Evolutionary conservation across 2,329 filamentous ascomycete species (phyloP), one percentile per base, ranked within the genome.

Genomic region (Paraphoma sp.): DNA sequence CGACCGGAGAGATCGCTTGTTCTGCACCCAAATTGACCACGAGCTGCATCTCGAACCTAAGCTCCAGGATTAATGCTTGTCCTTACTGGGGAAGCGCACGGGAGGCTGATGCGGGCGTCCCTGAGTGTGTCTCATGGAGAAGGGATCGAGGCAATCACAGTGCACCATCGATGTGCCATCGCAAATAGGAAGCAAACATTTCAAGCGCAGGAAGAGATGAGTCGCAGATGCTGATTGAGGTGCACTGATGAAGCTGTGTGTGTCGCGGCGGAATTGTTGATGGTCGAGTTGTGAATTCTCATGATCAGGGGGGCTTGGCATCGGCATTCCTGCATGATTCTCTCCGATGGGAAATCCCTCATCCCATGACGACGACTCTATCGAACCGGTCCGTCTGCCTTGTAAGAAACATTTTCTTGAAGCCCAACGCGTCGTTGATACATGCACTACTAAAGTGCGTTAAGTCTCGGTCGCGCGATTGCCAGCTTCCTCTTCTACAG

Each of bases 31-130:
- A 36, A 53, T 49, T 57, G 51, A 52, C 49, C 43, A 45, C 56
- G 46, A 38, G 47, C 53, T 46, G 42, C 54, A 53, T 52, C 42
- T 52, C 48, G 47, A 38, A 18, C 51, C 53, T 48, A 51, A 48
- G 48, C 52, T 54, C 56, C 49, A 57, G 50, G 30, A 30, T 50
- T 44, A 52, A 50, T 57, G 61, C 53, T 61, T 60, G 49, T 65
- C 60, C 49, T 66, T 46, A 63, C 48, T 60, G 65, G 52, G 33
- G 23, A 48, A 14, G 9, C 40, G 14, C 12, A 47, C 53, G 54
- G 48, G 56, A 53, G 54, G 62, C 60, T 67, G 63, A 67, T 49
- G 63, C 60, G 56, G 53, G 45, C 49, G 17, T 63, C 55, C 55
- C 54, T 60, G 53, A 48, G 55, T 52, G 59, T 11, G 63, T 64